phyloP scores from a whole-genome alignment of 1,284 basidiomycete genomes.

The Rhodotorula sp. region DNA sequence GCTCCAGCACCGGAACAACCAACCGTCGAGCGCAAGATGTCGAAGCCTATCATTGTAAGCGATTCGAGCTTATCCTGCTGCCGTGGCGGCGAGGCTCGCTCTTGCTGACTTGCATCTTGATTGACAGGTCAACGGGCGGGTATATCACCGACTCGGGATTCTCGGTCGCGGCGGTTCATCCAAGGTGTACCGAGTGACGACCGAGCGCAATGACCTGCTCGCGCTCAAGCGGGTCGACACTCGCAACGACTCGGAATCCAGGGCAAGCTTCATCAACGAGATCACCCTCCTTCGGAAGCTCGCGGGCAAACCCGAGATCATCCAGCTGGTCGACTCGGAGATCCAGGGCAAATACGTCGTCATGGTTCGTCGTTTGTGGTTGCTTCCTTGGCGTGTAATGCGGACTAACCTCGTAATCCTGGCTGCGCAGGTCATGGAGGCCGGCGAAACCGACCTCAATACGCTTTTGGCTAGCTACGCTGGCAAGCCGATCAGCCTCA shows the following conservation, averaged over 20 bases:
- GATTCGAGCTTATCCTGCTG: not conserved
- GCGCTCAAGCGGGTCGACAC: conserved; percentile 87
- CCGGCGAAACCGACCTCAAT: conserved; percentile 84
- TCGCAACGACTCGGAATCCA: conserved; percentile 73
- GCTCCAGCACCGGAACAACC: conserved; percentile 15
- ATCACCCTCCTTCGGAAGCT: conserved; percentile 81
- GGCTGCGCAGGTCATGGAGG: conserved; percentile 72
- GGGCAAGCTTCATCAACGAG: conserved; percentile 90
- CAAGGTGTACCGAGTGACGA: conserved; percentile 86
- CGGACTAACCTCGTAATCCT: not conserved
- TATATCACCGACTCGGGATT: conserved; percentile 76
- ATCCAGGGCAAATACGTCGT: conserved; percentile 59
- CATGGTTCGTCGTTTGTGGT: conserved; percentile 55
- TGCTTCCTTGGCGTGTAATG: not conserved
- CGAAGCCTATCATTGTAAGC: conserved; percentile 28
- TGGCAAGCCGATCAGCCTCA: conserved; percentile 77
- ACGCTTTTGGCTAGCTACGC: conserved; percentile 71
- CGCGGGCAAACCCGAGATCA: conserved; percentile 82
- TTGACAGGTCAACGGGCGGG: conserved; percentile 66
- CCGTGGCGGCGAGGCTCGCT: not conserved
- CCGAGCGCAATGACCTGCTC: conserved; percentile 66
- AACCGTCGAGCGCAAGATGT: conserved; percentile 25
- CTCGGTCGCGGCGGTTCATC: conserved; percentile 90
- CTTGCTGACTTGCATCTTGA: not conserved
- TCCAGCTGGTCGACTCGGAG: conserved; percentile 82